These are phyloP conservation scores for Cyclotella choctawhatcheeana DNA, from an alignment of 108 stramenopile genomes.

Conservation along the genomic window DNA sequence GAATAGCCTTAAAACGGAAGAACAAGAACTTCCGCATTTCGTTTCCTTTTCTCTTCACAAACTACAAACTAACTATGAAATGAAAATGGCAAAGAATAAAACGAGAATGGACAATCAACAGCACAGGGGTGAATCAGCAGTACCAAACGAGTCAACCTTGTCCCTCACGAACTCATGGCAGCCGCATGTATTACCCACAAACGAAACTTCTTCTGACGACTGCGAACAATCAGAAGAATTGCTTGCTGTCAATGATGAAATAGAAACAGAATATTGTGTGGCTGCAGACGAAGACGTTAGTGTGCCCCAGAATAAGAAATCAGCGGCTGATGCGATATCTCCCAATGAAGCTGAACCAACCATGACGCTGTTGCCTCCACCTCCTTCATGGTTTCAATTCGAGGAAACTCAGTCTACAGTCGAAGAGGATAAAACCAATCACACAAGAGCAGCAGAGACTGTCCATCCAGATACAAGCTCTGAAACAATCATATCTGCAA, in stretches of 20 bases:
- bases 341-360: background rate
- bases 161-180: conserved; percentile 6
- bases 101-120: background rate
- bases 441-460: too few relatives aligned
- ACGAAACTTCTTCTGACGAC: conserved; percentile 1
- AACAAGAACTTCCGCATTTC: background rate
- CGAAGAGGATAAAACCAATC: too few relatives aligned
- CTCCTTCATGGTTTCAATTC: conserved; percentile 26
- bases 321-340: background rate
- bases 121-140: background rate
- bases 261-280: background rate
- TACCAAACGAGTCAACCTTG: background rate
- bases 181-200: background rate
- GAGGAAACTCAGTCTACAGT: conserved; percentile 6
- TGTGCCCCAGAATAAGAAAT: too few relatives aligned
- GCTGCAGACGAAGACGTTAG: background rate
- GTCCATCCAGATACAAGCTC: background rate
- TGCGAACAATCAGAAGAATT: background rate
- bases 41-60: background rate
- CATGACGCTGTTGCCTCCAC: conserved; percentile 23
- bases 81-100: too few relatives aligned
- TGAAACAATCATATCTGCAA: too few relatives aligned
- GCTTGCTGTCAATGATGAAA: background rate
- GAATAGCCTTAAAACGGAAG: background rate
- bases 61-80: too few relatives aligned